Conservation (phyloP, 2,329 filamentous ascomycete genomes). For the Fusarium sp. region DNA sequence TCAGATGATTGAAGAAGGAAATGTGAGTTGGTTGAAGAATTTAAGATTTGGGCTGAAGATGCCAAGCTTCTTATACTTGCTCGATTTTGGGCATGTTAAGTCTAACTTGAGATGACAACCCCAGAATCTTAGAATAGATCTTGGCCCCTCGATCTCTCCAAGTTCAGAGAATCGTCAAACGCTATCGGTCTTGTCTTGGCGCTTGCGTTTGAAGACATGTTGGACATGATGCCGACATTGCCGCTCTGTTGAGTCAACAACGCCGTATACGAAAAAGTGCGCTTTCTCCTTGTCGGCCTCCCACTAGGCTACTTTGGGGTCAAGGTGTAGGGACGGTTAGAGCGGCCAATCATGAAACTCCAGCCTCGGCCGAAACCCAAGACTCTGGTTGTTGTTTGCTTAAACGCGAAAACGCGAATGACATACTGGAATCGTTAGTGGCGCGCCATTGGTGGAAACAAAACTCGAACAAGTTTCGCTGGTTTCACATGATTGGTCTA, state of each 20-base stretch:
- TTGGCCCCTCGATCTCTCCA: background rate
- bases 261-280: background rate
- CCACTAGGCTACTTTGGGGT: background rate
- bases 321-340: background rate
- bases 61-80: slow-evolving; percentile 7
- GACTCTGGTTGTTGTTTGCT: background rate
- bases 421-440: background rate
- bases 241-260: background rate
- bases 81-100: background rate
- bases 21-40: slow-evolving; percentile 1
- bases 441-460: background rate
- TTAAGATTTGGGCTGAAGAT: background rate
- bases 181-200: too few relatives aligned
- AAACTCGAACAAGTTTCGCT: background rate
- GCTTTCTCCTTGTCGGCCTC: background rate
- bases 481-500: slow-evolving; percentile 16
- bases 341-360: background rate
- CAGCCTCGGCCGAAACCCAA: background rate
- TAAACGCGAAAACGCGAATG: background rate
- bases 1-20: background rate
- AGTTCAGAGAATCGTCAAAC: background rate
- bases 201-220: background rate
- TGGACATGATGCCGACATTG: slow-evolving; percentile 7
- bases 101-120: background rate
- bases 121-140: background rate